Percentiles rank a stretch among this genome's conserved stretches.
Evolutionary conservation across 805 yeast species (phyloP).

Genomic region (Suhomyces sp.): DNA sequence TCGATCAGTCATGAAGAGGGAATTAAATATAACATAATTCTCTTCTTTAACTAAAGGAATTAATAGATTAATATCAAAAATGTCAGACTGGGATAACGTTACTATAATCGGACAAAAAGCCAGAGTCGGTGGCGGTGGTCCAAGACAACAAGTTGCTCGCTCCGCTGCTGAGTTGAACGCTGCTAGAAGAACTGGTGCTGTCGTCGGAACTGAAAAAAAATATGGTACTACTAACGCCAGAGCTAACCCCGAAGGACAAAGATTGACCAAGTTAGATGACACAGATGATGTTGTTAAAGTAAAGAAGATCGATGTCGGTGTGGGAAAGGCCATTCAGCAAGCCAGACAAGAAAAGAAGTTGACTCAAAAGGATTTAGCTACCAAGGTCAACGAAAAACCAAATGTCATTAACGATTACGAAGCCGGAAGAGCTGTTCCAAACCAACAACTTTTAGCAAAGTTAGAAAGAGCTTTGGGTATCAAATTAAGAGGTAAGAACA

Average conservation of each 20-base stretch:
- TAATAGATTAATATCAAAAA: constrained; percentile 10
- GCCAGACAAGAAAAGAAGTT: constrained; percentile 85
- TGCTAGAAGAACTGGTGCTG: constrained; percentile 89
- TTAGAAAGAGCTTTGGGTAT: constrained; percentile 92
- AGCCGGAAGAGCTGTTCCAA: constrained; percentile 94
- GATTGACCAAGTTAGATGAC: constrained; percentile 89
- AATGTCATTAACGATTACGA: constrained; percentile 94
- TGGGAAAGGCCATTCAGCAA: constrained; percentile 82
- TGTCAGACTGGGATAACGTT: constrained; percentile 87
- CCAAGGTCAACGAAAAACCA: constrained; percentile 93
- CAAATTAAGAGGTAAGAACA: constrained; percentile 92
- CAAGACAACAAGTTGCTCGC: constrained; percentile 80
- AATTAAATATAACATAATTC: background rate
- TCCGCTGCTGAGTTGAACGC: constrained; percentile 78
- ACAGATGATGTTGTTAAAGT: constrained; percentile 92
- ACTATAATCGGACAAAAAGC: constrained; percentile 89
- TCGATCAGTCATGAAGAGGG: background rate
- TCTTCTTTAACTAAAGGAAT: background rate
- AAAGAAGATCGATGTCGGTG: constrained; percentile 76
- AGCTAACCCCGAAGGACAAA: constrained; percentile 87
- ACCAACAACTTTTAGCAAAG: constrained; percentile 90
- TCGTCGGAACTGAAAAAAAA: constrained; percentile 90
- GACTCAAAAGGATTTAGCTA: constrained; percentile 96
- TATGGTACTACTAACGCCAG: constrained; percentile 61
- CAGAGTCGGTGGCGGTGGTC: constrained; percentile 84